Evolutionary conservation across 1,284 basidiomycete species (phyloP), one percentile per base, ranked within the genome.

Genomic region (Sphagnurus paluster): DNA sequence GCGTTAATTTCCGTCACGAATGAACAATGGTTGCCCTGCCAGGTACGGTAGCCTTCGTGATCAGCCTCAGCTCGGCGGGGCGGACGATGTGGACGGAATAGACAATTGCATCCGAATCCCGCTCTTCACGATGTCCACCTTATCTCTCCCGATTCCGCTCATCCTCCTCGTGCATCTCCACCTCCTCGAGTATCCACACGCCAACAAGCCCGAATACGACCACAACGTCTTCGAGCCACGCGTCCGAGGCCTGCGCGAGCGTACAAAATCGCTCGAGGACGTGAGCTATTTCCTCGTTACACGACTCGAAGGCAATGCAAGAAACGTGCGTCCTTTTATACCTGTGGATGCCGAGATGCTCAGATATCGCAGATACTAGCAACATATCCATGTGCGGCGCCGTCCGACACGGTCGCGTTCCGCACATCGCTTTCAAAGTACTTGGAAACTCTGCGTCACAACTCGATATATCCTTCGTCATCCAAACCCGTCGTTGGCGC

Each of bases 251-350:
- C 60, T 79, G 43, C 68, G 74, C 24, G 76, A 79, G 49, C 69
- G 78, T 11, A 69, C 62, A 7, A 77, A 70, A 52, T 64, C 65
- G 4, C 74, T 79, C 70, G 77, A 81, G 53, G 76, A 79, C 48
- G 60, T 79, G 19, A 60, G 61, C 17, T 73, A 74, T 56, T 79
- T 79, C 55, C 61, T 81, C 7, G 69, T 79, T 1, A 60, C 63
- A 16, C 69, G 64, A 47, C 59, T 76, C 5, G 75, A 77, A 50
- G 66, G 68, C 16, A 58, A 51, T 35, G 64, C 60, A 4, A 73
- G 66, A 59, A 60, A 59, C 41, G 74, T 74, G 44, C 39, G 32
- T 42, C 46, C 9, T 9, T 34, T 7, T 10, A 20, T 14, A 14
- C 43, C 4, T 36, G 14, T 25, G 10, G 10, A 11, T 28, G 11